Percentiles rank a stretch among this genome's conserved stretches.
phyloP scores from a whole-genome alignment of 1,139 yeast genomes.

The Eremothecium gossypii region DNA sequence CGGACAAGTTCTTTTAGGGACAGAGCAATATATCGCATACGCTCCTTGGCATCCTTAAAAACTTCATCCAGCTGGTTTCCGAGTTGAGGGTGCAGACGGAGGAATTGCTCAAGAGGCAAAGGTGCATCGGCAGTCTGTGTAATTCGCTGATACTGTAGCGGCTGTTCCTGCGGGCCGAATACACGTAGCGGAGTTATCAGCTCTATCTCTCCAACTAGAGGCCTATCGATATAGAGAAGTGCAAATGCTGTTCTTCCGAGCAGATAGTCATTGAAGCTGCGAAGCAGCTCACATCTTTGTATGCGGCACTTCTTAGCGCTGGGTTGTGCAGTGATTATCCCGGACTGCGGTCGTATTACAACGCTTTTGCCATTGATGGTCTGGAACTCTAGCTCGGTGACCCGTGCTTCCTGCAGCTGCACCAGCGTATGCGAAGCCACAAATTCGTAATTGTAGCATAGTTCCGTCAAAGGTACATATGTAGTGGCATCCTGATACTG shows the following conservation, averaged over 20 bases:
- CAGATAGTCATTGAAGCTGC: constrained; percentile 38
- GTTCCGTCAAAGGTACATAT: constrained; percentile 39
- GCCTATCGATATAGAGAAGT: constrained; percentile 43
- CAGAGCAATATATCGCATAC: not conserved
- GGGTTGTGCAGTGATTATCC: not conserved
- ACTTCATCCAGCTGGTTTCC: constrained; percentile 18
- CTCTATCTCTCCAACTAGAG: constrained; percentile 36
- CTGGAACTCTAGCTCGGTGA: constrained; percentile 29
- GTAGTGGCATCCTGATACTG: constrained; percentile 45
- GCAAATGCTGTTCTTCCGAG: constrained; percentile 37
- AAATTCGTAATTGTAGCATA: constrained; percentile 60
- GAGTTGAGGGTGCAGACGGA: constrained; percentile 23
- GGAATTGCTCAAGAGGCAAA: constrained; percentile 15
- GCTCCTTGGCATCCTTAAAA: constrained; percentile 24
- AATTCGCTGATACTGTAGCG: not conserved
- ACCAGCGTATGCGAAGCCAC: constrained; percentile 59
- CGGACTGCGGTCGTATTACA: constrained; percentile 36
- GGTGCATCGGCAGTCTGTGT: not conserved
- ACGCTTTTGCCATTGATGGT: constrained; percentile 57
- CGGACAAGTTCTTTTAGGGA: not conserved
- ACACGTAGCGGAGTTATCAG: constrained; percentile 7
- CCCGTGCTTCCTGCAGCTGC: constrained; percentile 18
- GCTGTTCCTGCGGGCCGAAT: constrained; percentile 1
- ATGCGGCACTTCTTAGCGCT: constrained; percentile 35
- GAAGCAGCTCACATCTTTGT: constrained; percentile 36